Base-by-base conservation (phyloP, 345 rosid genomes). In the Brassica cretica region DNA sequence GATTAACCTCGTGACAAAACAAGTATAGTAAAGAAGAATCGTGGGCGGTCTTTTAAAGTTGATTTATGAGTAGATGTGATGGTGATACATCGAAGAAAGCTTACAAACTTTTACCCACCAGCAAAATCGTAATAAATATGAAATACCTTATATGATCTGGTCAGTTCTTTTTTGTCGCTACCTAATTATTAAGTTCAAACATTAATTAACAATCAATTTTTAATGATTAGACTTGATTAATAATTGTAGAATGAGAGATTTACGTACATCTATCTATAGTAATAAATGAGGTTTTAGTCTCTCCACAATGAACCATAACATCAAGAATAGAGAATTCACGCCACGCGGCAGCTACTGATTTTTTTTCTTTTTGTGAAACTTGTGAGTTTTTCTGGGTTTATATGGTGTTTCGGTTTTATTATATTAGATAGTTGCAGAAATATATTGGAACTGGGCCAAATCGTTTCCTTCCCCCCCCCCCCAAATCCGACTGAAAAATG, bases 131-230 rank as follows among this genome's bases (percentile, higher is more conserved):
- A 35, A 39, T 39, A 39, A 39, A 39, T 39, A 39, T 8, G 39
- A 21, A 32, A 37, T 8, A 21, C 24, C 35, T 32, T 32, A 32
- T 41, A 41, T 41, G 49, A 10, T 41, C 49, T 41, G 14, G 49
- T 41, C 49, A 41, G 10, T 41, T 41, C 10, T 4, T 41, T 41
- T 41, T 41, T 41, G 49, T 10, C 12, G 41, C 39, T 69, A 78
- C 76, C 58, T 65, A 56, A 44, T 32, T 6, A 78, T 59, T 44
- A 44, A 78, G 29, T 65, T 15, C 49, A 14, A 46, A n/a, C 53
- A 12, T 12, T 46, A 46, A 46, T 46, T 46, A 46, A 46, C 8
- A 19, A 62, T 62, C 66, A 64, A 16, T 37, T 0, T 12, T 64
- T 27, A 5, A 78, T 59, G 41, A 44, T 62, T 63, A 24, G n/a